A percentile compares a stretch with the other conserved stretches of the same genome.
Evolutionary conservation across 352 stramenopile genomes (phyloP).

Genomic region (Phytophthora cactorum): DNA sequence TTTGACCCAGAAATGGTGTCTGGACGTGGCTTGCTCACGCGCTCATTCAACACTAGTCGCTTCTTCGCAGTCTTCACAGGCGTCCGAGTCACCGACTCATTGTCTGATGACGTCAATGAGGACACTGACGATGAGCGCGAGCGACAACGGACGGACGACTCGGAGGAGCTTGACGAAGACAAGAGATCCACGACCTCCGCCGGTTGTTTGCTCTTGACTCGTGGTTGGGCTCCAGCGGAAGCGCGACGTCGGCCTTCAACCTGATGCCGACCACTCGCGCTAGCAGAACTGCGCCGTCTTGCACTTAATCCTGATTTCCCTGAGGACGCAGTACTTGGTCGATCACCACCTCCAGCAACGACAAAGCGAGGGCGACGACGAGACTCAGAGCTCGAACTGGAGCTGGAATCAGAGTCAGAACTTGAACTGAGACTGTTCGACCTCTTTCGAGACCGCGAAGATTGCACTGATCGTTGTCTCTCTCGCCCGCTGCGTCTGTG

Average conservation of each 20-base stretch:
- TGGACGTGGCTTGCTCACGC: neutral
- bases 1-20: neutral
- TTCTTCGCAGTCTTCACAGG: constrained; percentile 16
- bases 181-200: constrained; percentile 28
- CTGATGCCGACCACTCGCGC: neutral
- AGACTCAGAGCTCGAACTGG: neutral
- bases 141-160: constrained; percentile 2
- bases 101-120: constrained; percentile 19
- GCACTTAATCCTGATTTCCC: neutral
- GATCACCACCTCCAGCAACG: neutral
- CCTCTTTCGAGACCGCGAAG: neutral
- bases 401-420: constrained; percentile 8
- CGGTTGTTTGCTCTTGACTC: constrained; percentile 1
- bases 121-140: constrained; percentile 9
- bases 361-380: neutral
- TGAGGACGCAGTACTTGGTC: constrained; percentile 1
- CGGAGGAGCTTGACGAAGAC: constrained; percentile 32
- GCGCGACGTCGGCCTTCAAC: constrained; percentile 1
- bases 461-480: neutral
- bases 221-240: neutral
- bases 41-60: constrained; percentile 19
- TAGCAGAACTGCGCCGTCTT: neutral
- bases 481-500: neutral
- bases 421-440: constrained; percentile 12
- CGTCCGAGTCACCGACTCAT: neutral